Base-by-base conservation (phyloP, 495 filamentous ascomycete genomes). In the Aspergillus saccharolyticus region DNA sequence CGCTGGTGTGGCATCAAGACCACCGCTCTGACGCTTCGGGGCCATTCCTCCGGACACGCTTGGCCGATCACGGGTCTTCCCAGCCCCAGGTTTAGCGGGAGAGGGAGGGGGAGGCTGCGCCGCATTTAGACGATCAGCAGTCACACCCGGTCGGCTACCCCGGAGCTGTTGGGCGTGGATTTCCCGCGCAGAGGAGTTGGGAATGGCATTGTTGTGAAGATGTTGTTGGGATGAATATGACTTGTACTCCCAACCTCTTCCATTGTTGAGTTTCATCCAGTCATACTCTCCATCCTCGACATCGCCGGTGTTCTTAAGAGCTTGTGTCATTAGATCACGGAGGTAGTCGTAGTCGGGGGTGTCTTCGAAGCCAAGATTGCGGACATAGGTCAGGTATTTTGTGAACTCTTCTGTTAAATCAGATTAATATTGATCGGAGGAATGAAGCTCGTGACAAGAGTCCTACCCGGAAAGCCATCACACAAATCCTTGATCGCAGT, bases 191-290 rank as follows among this genome's bases (percentile, higher is more conserved):
- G 92, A 90, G 16, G 89, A 82, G 68, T 88, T 88, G 48, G 85
- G 89, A 56, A 84, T 76, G 54, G 79, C 81, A 70, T 87, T 88
- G 66, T 85, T 82, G 74, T 92, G 89, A 58, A 91, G 78, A 62
- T 88, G 81, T 30, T 83, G 80, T 56, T 87, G 85, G 22, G 89
- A 88, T 47, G 88, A 84, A 72, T 95, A 89, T 59, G 87, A 85
- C 78, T 96, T 96, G 64, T 88, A 89, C 74, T 97, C 93, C 90
- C 89, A 96, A 42, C 90, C 91, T 65, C 91, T 88, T 59, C 91
- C 92, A 70, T 96, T 95, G 79, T 90, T 94, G 56, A 96, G 80
- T 81, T 96, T 97, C 95, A 97, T 97, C 94, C 94, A 99, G 73
- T 99, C 94, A 70, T 97, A 99, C 68, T 99, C 95, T 58, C 95